These are phyloP conservation scores for Aureobasidium melanogenum DNA, from an alignment of 2,329 filamentous ascomycete species.

Conservation along the genomic window DNA sequence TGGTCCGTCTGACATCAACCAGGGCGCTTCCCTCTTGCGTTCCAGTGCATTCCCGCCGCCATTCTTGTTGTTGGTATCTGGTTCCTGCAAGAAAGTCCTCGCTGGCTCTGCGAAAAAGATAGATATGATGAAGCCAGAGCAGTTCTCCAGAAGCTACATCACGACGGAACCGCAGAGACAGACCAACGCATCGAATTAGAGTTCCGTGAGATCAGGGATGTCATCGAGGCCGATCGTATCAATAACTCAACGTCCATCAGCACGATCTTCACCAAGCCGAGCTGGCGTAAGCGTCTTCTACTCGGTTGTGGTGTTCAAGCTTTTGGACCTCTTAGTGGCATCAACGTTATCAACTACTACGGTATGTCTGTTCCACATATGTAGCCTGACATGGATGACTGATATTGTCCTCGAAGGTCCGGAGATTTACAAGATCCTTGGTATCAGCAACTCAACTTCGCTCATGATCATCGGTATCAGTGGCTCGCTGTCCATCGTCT, in stretches of 20 bases:
- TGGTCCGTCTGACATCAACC: too few relatives aligned
- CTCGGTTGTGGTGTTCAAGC: constrained; percentile 16
- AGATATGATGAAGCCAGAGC: constrained; percentile 16
- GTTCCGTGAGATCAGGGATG: constrained; percentile 51
- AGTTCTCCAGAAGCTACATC: constrained; percentile 42
- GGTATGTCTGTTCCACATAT: neutral
- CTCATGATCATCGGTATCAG: constrained; percentile 18
- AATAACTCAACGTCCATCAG: constrained; percentile 46
- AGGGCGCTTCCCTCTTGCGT: constrained; percentile 29
- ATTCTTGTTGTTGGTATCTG: constrained; percentile 27
- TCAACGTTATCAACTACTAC: constrained; percentile 17
- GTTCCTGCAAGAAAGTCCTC: constrained; percentile 21
- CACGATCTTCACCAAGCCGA: constrained; percentile 49
- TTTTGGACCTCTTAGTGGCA: constrained; percentile 14
- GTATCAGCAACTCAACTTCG: constrained; percentile 14
- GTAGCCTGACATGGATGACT: neutral
- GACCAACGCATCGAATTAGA: constrained; percentile 41
- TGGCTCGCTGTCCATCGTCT: constrained; percentile 17
- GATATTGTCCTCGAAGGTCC: constrained; percentile 13
- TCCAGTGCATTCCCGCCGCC: constrained; percentile 31
- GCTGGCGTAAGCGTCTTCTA: constrained; percentile 39
- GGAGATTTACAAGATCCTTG: constrained; percentile 16
- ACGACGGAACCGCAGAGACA: constrained; percentile 30
- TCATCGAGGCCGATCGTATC: constrained; percentile 51
- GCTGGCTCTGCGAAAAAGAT: constrained; percentile 22